phyloP scores from a whole-genome alignment of 2,329 filamentous ascomycete species.

The Botryosphaeria agaves region DNA sequence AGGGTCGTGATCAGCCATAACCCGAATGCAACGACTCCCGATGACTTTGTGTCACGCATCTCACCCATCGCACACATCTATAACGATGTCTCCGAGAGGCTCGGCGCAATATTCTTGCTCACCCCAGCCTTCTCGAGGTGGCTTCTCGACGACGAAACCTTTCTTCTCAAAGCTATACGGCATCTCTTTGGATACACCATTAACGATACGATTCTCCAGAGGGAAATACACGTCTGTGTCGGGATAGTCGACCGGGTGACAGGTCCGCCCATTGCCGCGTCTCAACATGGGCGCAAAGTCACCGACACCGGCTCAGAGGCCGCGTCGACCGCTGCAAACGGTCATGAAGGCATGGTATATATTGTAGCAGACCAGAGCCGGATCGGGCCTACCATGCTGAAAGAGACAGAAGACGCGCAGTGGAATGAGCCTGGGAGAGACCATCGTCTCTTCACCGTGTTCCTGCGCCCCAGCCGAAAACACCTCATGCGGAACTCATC shows the following conservation, averaged over 20 bases:
- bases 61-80: too few relatives aligned
- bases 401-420: background rate
- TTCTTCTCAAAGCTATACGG: conserved; percentile 1
- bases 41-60: too few relatives aligned
- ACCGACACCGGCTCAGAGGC: too few relatives aligned
- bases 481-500: too few relatives aligned
- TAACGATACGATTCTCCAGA: background rate
- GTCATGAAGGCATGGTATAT: conserved; percentile 1
- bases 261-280: too few relatives aligned
- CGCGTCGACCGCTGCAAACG: too few relatives aligned
- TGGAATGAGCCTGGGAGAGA: too few relatives aligned
- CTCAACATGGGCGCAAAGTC: too few relatives aligned
- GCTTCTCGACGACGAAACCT: conserved; percentile 1
- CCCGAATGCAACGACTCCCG: too few relatives aligned
- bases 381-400: too few relatives aligned
- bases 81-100: too few relatives aligned
- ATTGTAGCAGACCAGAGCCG: background rate
- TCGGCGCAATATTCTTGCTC: conserved; percentile 2
- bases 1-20: too few relatives aligned
- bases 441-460: background rate
- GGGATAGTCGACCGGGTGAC: conserved; percentile 1
- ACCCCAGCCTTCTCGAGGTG: conserved; percentile 1
- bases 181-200: background rate
- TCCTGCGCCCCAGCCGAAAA: background rate
- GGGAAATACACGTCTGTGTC: background rate